Percentiles rank a stretch among this genome's conserved stretches.
Evolutionary conservation across 805 yeast species (phyloP).

Genomic region (Spathaspora hagerdaliae): DNA sequence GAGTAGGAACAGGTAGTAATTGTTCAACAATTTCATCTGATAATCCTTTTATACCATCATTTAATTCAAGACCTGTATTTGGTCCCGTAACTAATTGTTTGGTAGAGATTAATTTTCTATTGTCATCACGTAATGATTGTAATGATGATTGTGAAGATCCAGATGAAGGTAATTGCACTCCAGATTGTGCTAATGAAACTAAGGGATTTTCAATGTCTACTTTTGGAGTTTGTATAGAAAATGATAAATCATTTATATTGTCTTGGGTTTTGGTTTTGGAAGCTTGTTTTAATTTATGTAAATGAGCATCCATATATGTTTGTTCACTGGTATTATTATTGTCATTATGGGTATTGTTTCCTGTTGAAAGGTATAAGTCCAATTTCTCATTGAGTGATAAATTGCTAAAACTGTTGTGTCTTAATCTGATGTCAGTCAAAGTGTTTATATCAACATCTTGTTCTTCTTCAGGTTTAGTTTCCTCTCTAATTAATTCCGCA

Average conservation of each 20-base stretch:
- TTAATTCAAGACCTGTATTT: constrained; percentile 29
- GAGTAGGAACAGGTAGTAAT: constrained; percentile 22
- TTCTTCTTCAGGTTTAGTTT: constrained; percentile 4
- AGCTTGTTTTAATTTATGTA: constrained; percentile 25
- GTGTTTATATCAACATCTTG: constrained; percentile 13
- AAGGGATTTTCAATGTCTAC: constrained; percentile 28
- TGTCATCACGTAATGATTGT: constrained; percentile 27
- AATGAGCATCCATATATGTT: constrained; percentile 32
- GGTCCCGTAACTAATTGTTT: constrained; percentile 8
- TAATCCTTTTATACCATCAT: constrained; percentile 43
- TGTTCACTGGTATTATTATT: neutral
- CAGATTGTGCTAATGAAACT: constrained; percentile 23
- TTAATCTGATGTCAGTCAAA: constrained; percentile 15
- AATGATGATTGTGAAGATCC: constrained; percentile 41
- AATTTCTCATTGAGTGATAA: constrained; percentile 42
- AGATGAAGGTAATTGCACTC: constrained; percentile 21
- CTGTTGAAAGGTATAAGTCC: constrained; percentile 32
- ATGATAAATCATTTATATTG: constrained; percentile 33
- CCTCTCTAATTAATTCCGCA: constrained; percentile 1
- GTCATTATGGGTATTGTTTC: constrained; percentile 1
- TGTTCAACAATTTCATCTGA: constrained; percentile 33
- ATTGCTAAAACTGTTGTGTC: constrained; percentile 24
- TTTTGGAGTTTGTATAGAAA: constrained; percentile 20
- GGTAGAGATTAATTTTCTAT: constrained; percentile 20
- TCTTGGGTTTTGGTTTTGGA: constrained; percentile 22